Base-by-base conservation (phyloP, 495 filamentous ascomycete genomes). In the Tetracladium setigerum region DNA sequence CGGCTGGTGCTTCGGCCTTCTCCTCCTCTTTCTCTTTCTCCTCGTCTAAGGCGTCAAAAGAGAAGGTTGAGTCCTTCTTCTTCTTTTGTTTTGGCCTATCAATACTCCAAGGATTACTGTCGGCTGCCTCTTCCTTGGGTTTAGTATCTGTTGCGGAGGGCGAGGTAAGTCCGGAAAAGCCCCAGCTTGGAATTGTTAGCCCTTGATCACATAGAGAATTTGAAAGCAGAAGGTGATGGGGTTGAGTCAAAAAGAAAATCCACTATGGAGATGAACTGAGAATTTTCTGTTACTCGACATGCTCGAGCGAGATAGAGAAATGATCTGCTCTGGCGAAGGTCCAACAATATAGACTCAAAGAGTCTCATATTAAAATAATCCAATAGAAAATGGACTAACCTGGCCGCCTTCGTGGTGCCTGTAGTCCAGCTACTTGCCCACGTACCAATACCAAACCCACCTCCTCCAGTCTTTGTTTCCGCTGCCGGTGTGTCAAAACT, bases 31-130 rank as follows among this genome's bases (percentile, higher is more conserved):
- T 42, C 16, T 45, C 59, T 30, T 64, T 62, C 6, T 50, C 24
- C 36, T 62, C 66, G 41, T 64, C 66, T n/a, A 63, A 50, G 35
- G 49, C 37, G 10, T 70, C 71, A 46, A 72, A 70, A 17, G 65
- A 56, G 33, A 56, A 46, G 0, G 40, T 34, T 11, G 41, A 32
- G n/a, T 52, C 34, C n/a, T 37, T 59, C 47, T 68, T 69, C 59
- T 71, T 72, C 49, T 70, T 73, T n/a, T 63, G 55, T 37, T 71
- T 70, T 13, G 55, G 41, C 4, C 58, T 50, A 44, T 67, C 58
- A 45, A 61, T 44, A 45, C 61, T 62, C 73, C 70, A 73, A 30
- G 70, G 55, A 41, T 64, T 67, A 36, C 41, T 50, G 10, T 65
- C 56, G 18, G 46, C 39, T 19, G 51, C 59, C 31, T 44, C 17